Base-by-base conservation (phyloP, 805 yeast genomes). In the Jamesozyma gamospora region DNA sequence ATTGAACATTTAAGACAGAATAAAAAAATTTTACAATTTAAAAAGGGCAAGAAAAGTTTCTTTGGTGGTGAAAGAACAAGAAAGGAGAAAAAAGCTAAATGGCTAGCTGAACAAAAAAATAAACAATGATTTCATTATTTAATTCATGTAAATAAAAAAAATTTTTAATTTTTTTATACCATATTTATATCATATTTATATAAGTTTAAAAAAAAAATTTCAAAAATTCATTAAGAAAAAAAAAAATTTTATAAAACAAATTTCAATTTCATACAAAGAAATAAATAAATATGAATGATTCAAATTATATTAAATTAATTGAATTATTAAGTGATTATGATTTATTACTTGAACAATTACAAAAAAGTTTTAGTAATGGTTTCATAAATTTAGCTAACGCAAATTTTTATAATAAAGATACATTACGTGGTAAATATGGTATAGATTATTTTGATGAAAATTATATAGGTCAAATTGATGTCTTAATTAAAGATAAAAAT, bases 1-100 rank as follows among this genome's bases (percentile, higher is more conserved):
- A 70, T 75, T 36, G 79, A 87, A 53, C 75, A 72, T 50, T 80
- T 70, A 52, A 71, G 75, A 51, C 70, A 74, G 44, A 75, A 79
- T 39, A 70, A 69, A 39, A 70, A 68, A 39, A 64, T 82, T 41
- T 52, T 65, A 41, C 82, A 77, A 52, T 68, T 75, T 47, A 73
- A 72, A 49, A 61, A 66, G 45, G 85, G 88, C n/a, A 79, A 72
- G 67, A 85, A 85, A 70, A 70, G 72, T 51, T 68, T 67, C 51
- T 67, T 77, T 63, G 96, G 96, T 19, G 95, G 96, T 54, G 96
- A 87, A 63, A 75, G 95, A 59, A 81, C 77, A 52, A 73, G 80
- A 44, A 75, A 72, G 52, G 81, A 79, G 54, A 71, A 71, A 48
- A 64, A 69, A 14, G 90, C 94, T 9, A 73, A 72, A 46, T 58